A percentile compares a stretch with the other conserved stretches of the same genome.
Evolutionary conservation across 2,329 filamentous ascomycete genomes (phyloP).

Genomic region (Falciphora oryzae): DNA sequence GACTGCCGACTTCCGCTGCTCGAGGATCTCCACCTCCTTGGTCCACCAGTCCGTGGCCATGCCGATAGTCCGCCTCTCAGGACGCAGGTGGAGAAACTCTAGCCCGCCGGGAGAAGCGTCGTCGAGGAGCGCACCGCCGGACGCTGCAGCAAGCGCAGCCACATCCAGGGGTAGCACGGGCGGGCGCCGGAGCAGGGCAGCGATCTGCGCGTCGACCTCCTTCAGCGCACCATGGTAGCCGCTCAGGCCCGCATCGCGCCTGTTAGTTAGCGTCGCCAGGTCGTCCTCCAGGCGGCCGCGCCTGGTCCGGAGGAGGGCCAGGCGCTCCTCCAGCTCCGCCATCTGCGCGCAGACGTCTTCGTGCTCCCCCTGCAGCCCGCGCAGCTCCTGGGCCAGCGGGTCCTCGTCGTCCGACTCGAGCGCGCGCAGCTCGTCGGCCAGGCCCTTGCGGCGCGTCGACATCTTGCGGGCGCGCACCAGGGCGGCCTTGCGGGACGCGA

Average conservation of each 20-base stretch:
- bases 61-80: constrained; percentile 59
- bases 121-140: constrained; percentile 15
- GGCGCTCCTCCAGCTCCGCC: constrained; percentile 55
- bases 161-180: constrained; percentile 48
- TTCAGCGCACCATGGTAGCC: constrained; percentile 63
- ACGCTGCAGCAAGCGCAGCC: constrained; percentile 29
- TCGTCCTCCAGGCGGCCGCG: constrained; percentile 54
- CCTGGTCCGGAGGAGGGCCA: constrained; percentile 54
- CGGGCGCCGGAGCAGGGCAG: constrained; percentile 51
- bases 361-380: constrained; percentile 51
- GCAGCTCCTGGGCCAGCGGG: constrained; percentile 55
- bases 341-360: constrained; percentile 56
- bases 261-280: constrained; percentile 58
- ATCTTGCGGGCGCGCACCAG: constrained; percentile 52
- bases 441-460: constrained; percentile 41
- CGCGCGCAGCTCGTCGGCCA: constrained; percentile 44
- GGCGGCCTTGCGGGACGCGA: constrained; percentile 50
- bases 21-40: constrained; percentile 51
- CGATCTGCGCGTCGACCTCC: constrained; percentile 59
- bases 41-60: constrained; percentile 70
- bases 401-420: constrained; percentile 52
- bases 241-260: constrained; percentile 64
- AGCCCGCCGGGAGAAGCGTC: constrained; percentile 31
- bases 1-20: constrained; percentile 48
- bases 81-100: constrained; percentile 55